Conservation (phyloP, 805 yeast species). For the Clavispora asparagi region DNA sequence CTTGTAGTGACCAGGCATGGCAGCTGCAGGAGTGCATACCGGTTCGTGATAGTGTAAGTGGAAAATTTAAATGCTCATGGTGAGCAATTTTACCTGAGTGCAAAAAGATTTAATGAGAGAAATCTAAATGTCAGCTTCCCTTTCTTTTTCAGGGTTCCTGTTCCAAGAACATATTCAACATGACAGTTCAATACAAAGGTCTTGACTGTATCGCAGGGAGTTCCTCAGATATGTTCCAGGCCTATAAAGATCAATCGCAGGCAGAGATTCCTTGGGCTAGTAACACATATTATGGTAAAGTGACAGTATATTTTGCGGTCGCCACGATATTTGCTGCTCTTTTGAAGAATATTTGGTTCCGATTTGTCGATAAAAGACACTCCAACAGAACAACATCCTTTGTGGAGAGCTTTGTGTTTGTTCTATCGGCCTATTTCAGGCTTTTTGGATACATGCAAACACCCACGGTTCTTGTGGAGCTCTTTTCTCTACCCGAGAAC, state of each 20-base stretch:
- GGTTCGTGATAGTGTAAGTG: not conserved
- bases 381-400: constrained; percentile 15
- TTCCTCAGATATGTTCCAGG: constrained; percentile 18
- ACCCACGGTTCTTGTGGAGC: not conserved
- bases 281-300: constrained; percentile 30
- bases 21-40: not conserved
- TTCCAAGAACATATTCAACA: constrained; percentile 1
- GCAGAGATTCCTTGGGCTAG: constrained; percentile 22
- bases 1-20: no score
- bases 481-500: constrained; percentile 11
- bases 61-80: not conserved
- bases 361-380: constrained; percentile 17
- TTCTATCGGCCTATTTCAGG: constrained; percentile 28
- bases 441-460: constrained; percentile 29
- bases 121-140: not conserved
- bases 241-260: constrained; percentile 22
- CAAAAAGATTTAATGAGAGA: not conserved
- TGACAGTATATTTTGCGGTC: constrained; percentile 36
- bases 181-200: constrained; percentile 24
- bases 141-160: not conserved
- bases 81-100: not conserved
- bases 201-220: constrained; percentile 35
- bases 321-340: constrained; percentile 30
- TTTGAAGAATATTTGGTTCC: constrained; percentile 28
- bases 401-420: constrained; percentile 21